Evolutionary conservation across 257 asterid species (phyloP).

Genomic region (Ajuga chamaepitys): DNA sequence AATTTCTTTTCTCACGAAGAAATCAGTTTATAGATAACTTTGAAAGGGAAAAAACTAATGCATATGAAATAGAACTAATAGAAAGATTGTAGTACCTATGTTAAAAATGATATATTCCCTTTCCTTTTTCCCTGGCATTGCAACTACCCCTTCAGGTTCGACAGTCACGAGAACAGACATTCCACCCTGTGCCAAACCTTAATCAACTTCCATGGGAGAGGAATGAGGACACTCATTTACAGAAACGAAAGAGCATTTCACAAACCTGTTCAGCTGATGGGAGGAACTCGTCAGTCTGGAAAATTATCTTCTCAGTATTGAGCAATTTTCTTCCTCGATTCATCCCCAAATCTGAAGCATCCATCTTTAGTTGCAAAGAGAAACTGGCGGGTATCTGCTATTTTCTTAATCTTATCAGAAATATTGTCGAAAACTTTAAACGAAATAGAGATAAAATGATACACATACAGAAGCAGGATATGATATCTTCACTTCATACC

Average conservation of each 20-base stretch:
- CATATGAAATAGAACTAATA: background rate
- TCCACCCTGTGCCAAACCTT: constrained; percentile 39
- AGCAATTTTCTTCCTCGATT: constrained; percentile 67
- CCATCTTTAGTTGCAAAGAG: constrained; percentile 57
- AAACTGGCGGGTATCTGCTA: constrained; percentile 77
- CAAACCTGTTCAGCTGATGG: constrained; percentile 36
- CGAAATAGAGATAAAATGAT: constrained; percentile 6
- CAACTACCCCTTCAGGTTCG: constrained; percentile 77
- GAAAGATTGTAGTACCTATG: constrained; percentile 38
- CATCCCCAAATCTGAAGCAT: constrained; percentile 31
- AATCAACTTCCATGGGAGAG: background rate
- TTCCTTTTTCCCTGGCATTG: constrained; percentile 55
- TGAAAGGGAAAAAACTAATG: background rate
- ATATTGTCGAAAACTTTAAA: background rate
- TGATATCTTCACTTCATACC: constrained; percentile 96
- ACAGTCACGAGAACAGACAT: constrained; percentile 50
- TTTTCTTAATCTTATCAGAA: constrained; percentile 12
- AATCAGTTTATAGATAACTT: background rate
- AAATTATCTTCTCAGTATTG: constrained; percentile 78
- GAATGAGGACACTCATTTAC: background rate
- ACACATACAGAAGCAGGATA: constrained; percentile 91
- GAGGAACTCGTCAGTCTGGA: constrained; percentile 37
- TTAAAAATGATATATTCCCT: constrained; percentile 46
- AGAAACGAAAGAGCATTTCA: background rate
- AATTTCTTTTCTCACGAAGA: background rate